Evolutionary conservation across 2,329 filamentous ascomycete species (phyloP).

Genomic region (Aspergillus sp.): DNA sequence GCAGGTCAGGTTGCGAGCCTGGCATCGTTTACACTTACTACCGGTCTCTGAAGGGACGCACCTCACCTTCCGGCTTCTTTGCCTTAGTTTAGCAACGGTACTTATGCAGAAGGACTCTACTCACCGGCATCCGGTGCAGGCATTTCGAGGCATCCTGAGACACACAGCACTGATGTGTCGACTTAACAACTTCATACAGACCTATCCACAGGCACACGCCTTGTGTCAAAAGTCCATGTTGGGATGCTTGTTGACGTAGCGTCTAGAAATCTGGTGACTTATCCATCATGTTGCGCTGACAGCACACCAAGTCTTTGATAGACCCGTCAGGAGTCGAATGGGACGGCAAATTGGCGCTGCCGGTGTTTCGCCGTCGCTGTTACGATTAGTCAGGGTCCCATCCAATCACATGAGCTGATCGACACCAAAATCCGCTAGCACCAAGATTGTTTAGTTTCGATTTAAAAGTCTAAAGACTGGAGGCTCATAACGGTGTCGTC

Average conservation of each 20-base stretch:
- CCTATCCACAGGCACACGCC: background rate
- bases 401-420: background rate
- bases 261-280: background rate
- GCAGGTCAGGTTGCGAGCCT: background rate
- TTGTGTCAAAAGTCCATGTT: background rate
- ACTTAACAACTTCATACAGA: background rate
- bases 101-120: background rate
- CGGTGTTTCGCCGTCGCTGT: background rate
- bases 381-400: background rate
- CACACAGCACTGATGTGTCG: background rate
- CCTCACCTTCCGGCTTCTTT: background rate
- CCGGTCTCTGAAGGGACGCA: background rate
- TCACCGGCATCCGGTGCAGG: background rate
- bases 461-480: background rate
- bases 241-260: background rate
- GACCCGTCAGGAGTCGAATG: background rate
- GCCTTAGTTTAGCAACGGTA: background rate
- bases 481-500: background rate
- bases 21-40: background rate
- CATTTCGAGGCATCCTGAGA: background rate
- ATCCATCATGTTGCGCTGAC: background rate
- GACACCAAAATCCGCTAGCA: background rate
- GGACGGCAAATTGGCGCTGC: background rate
- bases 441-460: background rate
- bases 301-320: background rate